phyloP scores from a whole-genome alignment of 2,329 filamentous ascomycete genomes.

The Talaromyces funiculosus region DNA sequence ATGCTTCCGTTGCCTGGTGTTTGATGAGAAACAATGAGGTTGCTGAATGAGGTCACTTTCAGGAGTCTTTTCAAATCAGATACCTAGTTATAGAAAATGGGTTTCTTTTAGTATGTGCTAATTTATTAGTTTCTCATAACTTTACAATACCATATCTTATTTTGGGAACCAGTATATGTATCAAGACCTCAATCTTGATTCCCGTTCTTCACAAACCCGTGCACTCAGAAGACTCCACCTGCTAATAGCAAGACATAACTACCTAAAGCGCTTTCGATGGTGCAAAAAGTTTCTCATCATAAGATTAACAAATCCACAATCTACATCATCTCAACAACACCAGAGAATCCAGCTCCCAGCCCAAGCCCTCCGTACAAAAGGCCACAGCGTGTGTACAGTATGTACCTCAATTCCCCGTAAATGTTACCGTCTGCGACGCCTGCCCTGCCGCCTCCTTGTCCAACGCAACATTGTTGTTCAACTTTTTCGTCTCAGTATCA shows the following conservation, averaged over 20 bases:
- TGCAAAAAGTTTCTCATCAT: background rate
- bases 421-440: background rate
- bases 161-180: background rate
- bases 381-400: background rate
- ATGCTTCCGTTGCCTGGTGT: background rate
- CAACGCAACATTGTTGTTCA: background rate
- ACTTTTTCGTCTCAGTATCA: background rate
- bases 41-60: background rate
- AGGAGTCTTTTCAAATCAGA: background rate
- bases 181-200: background rate
- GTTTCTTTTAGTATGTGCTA: background rate
- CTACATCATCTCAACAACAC: background rate
- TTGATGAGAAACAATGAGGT: background rate
- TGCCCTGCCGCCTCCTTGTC: background rate
- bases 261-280: background rate
- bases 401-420: background rate
- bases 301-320: background rate
- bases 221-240: background rate
- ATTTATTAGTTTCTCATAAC: background rate
- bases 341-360: background rate
- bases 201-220: background rate
- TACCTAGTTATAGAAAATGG: background rate
- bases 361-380: background rate
- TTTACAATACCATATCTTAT: too few species aligned
- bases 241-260: background rate